phyloP scores from a whole-genome alignment of 345 rosid genomes.

The Physaria fendleri region DNA sequence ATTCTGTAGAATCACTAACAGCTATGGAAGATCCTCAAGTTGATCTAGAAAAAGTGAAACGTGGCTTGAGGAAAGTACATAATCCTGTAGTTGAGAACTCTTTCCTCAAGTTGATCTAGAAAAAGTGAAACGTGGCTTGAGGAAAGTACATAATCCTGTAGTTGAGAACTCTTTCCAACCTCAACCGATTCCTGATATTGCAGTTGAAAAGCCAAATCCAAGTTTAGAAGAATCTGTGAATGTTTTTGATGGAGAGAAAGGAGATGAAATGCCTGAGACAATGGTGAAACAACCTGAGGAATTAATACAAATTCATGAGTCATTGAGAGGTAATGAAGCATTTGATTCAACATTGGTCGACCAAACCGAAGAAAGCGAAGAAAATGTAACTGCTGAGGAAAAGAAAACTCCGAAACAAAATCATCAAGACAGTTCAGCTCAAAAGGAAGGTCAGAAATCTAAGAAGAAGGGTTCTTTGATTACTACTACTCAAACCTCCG shows the following conservation, averaged over 20 bases:
- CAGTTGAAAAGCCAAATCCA: conserved; percentile 43
- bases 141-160: conserved; percentile 76
- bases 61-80: conserved; percentile 76
- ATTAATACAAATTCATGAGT: conserved; percentile 25
- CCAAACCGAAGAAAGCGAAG: conserved; percentile 18
- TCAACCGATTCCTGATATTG: conserved; percentile 40
- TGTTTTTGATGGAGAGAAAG: conserved; percentile 32
- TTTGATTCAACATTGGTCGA: conserved; percentile 23
- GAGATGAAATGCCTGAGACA: conserved; percentile 22
- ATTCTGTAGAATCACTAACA: conserved; percentile 36
- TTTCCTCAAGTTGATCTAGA: conserved; percentile 82
- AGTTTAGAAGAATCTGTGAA: conserved; percentile 36
- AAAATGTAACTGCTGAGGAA: conserved; percentile 34
- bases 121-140: conserved; percentile 82
- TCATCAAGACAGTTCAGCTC: conserved; percentile 37
- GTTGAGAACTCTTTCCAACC: conserved; percentile 48
- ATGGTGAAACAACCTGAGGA: conserved; percentile 30
- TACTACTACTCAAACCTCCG: conserved; percentile 39
- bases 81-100: conserved; percentile 58
- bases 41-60: conserved; percentile 88
- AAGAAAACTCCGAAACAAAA: conserved; percentile 37
- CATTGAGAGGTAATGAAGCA: conserved; percentile 33
- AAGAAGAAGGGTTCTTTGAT: conserved; percentile 39
- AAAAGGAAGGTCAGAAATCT: conserved; percentile 43
- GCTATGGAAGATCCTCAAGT: conserved; percentile 57